Percentiles rank a stretch among this genome's conserved stretches.
Evolutionary conservation across 179 eudicot species (phyloP).

Genomic region (Silene coronaria): DNA sequence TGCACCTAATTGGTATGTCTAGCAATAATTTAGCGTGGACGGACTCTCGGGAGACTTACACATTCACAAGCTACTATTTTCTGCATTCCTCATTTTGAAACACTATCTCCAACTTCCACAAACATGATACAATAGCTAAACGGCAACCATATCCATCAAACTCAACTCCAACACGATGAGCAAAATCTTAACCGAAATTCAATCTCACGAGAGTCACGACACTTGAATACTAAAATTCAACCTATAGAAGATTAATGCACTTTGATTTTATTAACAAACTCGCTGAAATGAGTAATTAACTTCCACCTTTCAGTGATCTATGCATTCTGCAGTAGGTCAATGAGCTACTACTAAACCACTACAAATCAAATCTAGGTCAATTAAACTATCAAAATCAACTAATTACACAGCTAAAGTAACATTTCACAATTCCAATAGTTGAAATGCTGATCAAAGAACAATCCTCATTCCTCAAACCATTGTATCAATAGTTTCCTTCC

Average conservation of each 20-base stretch:
- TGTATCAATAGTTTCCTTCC: not conserved
- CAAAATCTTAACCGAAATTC: not conserved
- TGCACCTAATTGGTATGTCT: not conserved
- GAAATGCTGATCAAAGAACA: not conserved
- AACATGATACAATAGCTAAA: not conserved
- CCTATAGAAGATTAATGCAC: not conserved
- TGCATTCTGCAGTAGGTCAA: not conserved
- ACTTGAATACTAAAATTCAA: not conserved
- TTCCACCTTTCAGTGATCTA: not conserved
- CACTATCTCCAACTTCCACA: not conserved
- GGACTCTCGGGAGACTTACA: not conserved
- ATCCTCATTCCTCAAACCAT: not conserved
- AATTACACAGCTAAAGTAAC: not conserved
- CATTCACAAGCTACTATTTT: not conserved
- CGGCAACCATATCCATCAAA: not conserved
- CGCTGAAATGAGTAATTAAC: not conserved
- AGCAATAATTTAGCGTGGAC: not conserved
- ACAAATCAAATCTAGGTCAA: conserved; percentile 9
- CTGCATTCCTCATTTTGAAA: not conserved
- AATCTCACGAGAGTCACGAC: too few relatives aligned
- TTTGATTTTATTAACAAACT: not conserved
- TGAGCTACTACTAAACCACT: conserved; percentile 2
- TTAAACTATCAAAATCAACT: not conserved
- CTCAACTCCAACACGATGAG: not conserved
- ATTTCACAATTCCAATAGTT: not conserved